Evolutionary conservation across 441 rosid species (phyloP), one percentile per base, ranked within the genome.

Genomic region (Populus hybrid): DNA sequence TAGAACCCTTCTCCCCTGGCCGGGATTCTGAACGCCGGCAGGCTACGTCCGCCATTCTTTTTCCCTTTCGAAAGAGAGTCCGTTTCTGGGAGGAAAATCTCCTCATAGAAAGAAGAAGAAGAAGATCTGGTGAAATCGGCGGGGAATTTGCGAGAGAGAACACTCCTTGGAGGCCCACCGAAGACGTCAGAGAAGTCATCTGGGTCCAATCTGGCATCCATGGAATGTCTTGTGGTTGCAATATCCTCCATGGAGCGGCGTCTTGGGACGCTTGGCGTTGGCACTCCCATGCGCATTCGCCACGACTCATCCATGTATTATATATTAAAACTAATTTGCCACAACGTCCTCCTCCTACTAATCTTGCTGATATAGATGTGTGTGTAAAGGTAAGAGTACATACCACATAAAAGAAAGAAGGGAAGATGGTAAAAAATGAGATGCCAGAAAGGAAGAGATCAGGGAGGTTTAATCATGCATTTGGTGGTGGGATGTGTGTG

Each of bases 121-220:
- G 82, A 38, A 2, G 96, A 82, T 21, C 85, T 78, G 4, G 86
- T 73, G 64, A 86, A 88, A 63, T 93, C 93, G 53, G 87, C 88
- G 56, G 97, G 87, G 76, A 87, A 87, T 83, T 88, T 90, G 12
- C 95, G 80, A 14, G 87, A 84, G 21, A 92, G 89, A 65, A 92
- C 77, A 42, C 86, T 90, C 79, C 90, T 79, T 0, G 99, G 99
- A 0, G 99, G 97, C 9, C 99, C 99, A 0, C 99, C 99, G 69
- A 90, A 93, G 4, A 93, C 99, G 79, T 94, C 99, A 36, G 93
- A 71, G 85, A 93, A 94, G 50, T 94, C 94, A 6, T 87, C 86
- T 4, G 91, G 82, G 28, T 86, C 79, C 1, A 86, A 82, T 10
- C 29, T 21, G 7, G 89, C 71, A 50, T 85, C 87, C 40, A 84